Evolutionary conservation across 2,329 filamentous ascomycete species (phyloP), one percentile per base, ranked within the genome.

Genomic region (Colletotrichum sp.): DNA sequence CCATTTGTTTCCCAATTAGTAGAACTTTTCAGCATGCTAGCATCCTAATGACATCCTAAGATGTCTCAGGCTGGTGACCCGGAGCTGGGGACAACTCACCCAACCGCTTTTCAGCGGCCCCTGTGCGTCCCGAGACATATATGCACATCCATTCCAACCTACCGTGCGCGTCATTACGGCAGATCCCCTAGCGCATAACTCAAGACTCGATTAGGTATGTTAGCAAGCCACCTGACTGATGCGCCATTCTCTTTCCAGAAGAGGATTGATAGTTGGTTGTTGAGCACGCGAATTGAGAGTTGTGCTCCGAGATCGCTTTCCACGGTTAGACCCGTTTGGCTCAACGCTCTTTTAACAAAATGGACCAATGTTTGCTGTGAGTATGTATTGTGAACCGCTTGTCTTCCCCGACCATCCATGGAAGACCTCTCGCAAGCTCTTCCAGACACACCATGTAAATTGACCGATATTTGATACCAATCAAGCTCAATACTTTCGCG

Each of bases 1-100:
- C n/a, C 10, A 48, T 0, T 21, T 7, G n/a, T 2, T 21, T 18
- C 4, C 15, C n/a, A 1, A 48, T 48, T 9, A 48, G 43, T 48
- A 0, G 0, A 43, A n/a, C 0, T 12, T 36, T 1, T 10, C 2
- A n/a, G n/a, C 43, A 12, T 21, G 3, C 0, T 1, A 21, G 43
- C 9, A 48, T 48, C 43, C 10, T 7, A 48, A 21, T 7, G 10
- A 6, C n/a, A 48, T 4, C n/a, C 18, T 3, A 21, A 7, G 7
- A 48, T 48, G 43, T 48, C 43, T 48, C n/a, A 7, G 10, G 0
- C 43, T 21, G 1, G 6, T 21, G n/a, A 21, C 43, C 43, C n/a
- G n/a, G 43, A 48, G 43, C 43, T 21, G 43, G 43, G 43, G 18
- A 13, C 43, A 21, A 10, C 43, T 21, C 43, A 21, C 18, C 43